phyloP scores from a whole-genome alignment of 2,329 filamentous ascomycete species.

The Chaetothyriales sp. region DNA sequence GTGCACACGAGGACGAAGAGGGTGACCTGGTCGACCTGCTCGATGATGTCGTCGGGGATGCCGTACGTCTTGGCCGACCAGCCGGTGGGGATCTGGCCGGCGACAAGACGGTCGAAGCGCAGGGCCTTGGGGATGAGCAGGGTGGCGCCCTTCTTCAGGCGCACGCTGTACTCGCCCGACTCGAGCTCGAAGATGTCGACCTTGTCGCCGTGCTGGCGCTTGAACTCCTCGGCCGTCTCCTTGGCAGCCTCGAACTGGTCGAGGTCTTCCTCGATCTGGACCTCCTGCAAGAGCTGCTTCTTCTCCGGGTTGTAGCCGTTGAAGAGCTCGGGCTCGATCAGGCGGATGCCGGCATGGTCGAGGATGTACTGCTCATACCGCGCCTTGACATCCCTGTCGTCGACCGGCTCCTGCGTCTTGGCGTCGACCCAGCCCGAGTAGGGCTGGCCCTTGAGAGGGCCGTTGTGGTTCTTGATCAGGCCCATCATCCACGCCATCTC shows the following conservation, averaged over 20 bases:
- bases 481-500: conserved; percentile 99
- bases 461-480: conserved; percentile 97
- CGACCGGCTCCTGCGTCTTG: conserved; percentile 87
- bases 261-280: conserved; percentile 92
- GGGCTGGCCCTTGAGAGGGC: conserved; percentile 83
- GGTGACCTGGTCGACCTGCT: conserved; percentile 91
- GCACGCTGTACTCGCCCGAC: conserved; percentile 85
- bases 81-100: conserved; percentile 89
- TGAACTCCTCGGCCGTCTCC: conserved; percentile 95
- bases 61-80: conserved; percentile 96
- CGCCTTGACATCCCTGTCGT: conserved; percentile 92
- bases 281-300: conserved; percentile 96
- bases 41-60: conserved; percentile 93
- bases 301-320: conserved; percentile 94
- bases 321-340: conserved; percentile 96
- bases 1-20: conserved; percentile 90
- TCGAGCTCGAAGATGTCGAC: conserved; percentile 96
- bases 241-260: conserved; percentile 95
- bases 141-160: conserved; percentile 87
- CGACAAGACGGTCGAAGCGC: conserved; percentile 91
- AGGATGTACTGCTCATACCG: conserved; percentile 97
- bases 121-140: conserved; percentile 95
- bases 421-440: conserved; percentile 93
- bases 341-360: conserved; percentile 90
- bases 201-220: conserved; percentile 91